These are phyloP conservation scores for Naganishia albida DNA, from an alignment of 1,284 basidiomycete species.

Conservation along the genomic window DNA sequence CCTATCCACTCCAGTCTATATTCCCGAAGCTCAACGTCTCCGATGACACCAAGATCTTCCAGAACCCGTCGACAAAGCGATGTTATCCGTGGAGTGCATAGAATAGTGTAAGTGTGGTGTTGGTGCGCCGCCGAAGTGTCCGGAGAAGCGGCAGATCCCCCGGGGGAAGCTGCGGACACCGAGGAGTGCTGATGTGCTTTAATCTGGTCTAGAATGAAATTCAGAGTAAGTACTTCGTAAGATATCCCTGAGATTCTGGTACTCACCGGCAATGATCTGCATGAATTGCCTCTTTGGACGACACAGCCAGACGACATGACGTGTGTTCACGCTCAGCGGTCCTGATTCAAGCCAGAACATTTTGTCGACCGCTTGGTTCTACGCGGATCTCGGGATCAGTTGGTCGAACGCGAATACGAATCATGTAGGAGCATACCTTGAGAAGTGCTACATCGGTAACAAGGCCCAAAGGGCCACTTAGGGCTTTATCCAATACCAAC, in stretches of 20 bases:
- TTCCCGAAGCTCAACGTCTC: conserved; percentile 76
- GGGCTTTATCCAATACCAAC: conserved; percentile 80
- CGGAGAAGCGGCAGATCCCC: neutral
- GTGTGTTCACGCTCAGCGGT: conserved; percentile 75
- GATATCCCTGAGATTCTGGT: conserved; percentile 10
- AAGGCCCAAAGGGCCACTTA: conserved; percentile 89
- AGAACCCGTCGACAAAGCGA: conserved; percentile 79
- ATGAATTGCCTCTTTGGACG: conserved; percentile 82
- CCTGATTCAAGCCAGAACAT: conserved; percentile 98
- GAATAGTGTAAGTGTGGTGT: conserved; percentile 77
- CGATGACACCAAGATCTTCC: conserved; percentile 88
- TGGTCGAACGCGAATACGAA: neutral
- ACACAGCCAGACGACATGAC: conserved; percentile 91
- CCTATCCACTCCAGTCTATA: conserved; percentile 94
- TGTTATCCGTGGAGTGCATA: conserved; percentile 85
- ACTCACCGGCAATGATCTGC: conserved; percentile 83
- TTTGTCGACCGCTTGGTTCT: conserved; percentile 98
- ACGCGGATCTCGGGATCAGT: neutral
- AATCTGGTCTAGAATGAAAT: conserved; percentile 72
- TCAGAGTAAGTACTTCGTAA: neutral
- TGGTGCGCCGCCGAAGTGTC: conserved; percentile 28
- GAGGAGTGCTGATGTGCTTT: conserved; percentile 67
- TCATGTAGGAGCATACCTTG: conserved; percentile 63
- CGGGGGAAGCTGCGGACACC: conserved; percentile 41
- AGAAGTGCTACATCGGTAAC: conserved; percentile 88